Percentiles rank a stretch among this genome's conserved stretches.
Conservation (phyloP, 2,329 filamentous ascomycete species). For the Coniochaeta hoffmannii region DNA sequence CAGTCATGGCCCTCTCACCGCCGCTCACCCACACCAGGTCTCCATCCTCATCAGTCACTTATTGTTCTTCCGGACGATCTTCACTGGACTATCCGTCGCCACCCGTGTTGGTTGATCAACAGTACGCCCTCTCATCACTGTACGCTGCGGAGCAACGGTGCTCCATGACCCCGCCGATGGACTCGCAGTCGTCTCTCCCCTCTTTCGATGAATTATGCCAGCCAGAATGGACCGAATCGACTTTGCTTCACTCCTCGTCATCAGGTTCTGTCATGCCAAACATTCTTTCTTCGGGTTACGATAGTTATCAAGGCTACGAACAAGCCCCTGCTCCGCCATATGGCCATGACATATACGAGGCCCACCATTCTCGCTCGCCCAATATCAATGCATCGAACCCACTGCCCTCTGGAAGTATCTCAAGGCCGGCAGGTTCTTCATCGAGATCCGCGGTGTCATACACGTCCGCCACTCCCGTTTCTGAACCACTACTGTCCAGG, state of each 20-base stretch:
- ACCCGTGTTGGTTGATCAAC: conserved; percentile 32
- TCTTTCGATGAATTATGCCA: conserved; percentile 33
- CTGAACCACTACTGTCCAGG: conserved; percentile 20
- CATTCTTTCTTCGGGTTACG: conserved; percentile 42
- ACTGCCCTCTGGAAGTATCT: conserved; percentile 16
- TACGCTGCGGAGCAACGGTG: conserved; percentile 31
- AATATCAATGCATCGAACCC: conserved; percentile 16
- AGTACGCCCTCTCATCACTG: conserved; percentile 34
- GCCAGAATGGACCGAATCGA: conserved; percentile 33
- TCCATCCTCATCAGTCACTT: conserved; percentile 35
- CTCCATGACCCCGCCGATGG: conserved; percentile 28
- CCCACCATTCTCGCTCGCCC: conserved; percentile 13
- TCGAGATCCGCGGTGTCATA: conserved; percentile 24
- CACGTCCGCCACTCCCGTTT: conserved; percentile 13
- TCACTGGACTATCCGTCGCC: conserved; percentile 39
- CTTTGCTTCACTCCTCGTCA: conserved; percentile 30
- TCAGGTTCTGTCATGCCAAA: conserved; percentile 29
- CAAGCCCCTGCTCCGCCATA: conserved; percentile 27
- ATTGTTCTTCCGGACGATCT: conserved; percentile 33
- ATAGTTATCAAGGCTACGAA: conserved; percentile 41
- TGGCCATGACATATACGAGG: conserved; percentile 37
- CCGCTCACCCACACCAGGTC: conserved; percentile 35
- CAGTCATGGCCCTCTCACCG: conserved; percentile 41
- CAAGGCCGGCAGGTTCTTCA: conserved; percentile 21
- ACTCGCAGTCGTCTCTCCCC: conserved; percentile 27